Conservation (phyloP, 2,329 filamentous ascomycete genomes). For the Stagonosporopsis rhizophila region DNA sequence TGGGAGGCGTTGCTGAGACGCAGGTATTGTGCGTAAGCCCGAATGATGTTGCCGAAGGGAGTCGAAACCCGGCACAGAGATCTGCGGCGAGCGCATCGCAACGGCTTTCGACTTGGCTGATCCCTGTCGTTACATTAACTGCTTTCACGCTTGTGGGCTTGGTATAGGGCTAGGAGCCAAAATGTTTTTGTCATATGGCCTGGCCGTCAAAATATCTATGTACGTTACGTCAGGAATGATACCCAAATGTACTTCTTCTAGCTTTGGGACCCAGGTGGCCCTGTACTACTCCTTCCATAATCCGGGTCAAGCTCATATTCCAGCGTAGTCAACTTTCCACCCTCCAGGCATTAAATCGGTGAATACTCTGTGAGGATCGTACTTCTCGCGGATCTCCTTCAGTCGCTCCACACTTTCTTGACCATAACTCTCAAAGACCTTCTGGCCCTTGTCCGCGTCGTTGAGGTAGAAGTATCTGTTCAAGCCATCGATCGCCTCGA, state of each 20-base stretch:
- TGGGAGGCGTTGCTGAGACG: slow-evolving; percentile 1
- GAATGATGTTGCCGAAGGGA: background rate
- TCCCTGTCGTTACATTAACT: background rate
- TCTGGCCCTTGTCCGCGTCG: slow-evolving; percentile 45
- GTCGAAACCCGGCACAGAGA: background rate
- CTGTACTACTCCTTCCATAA: background rate
- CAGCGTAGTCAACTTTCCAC: slow-evolving; percentile 45
- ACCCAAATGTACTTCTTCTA: background rate
- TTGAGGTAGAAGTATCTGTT: slow-evolving; percentile 26
- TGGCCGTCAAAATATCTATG: background rate
- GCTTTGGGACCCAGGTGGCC: background rate
- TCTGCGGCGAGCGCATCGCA: background rate
- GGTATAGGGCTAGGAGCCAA: background rate
- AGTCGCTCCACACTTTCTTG: slow-evolving; percentile 43
- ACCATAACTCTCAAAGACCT: slow-evolving; percentile 52
- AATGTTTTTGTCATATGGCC: background rate
- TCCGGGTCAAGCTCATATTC: background rate
- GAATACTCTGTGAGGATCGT: slow-evolving; percentile 51
- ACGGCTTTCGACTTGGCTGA: background rate
- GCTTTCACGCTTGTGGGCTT: background rate
- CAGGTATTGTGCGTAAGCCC: slow-evolving; percentile 12
- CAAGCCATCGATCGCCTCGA: slow-evolving; percentile 53
- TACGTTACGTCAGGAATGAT: background rate
- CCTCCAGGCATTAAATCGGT: slow-evolving; percentile 51
- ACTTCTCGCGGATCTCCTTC: slow-evolving; percentile 42